These are phyloP conservation scores for Orobanche coerulescens DNA, from an alignment of 257 asterid genomes.

Conservation along the genomic window DNA sequence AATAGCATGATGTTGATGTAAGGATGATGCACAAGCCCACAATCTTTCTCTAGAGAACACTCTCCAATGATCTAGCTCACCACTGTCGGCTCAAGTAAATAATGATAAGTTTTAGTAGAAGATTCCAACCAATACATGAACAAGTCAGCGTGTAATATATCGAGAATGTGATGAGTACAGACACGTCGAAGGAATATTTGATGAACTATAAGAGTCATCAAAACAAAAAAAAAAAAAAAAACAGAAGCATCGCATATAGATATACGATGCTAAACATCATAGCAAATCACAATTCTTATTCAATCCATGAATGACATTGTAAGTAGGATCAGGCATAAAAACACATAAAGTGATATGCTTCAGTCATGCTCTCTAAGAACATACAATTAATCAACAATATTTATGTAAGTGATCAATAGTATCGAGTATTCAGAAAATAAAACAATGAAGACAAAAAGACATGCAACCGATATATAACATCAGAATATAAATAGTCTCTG, in stretches of 20 bases:
- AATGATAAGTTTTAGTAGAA: background rate
- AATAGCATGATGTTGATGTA: background rate
- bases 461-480: background rate
- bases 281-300: background rate
- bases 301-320: background rate
- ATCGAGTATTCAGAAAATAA: background rate
- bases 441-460: background rate
- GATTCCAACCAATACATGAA: background rate
- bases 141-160: no score
- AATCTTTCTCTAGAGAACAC: background rate
- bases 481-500: background rate
- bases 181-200: background rate
- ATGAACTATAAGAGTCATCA: background rate
- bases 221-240: no score
- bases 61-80: background rate
- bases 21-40: background rate
- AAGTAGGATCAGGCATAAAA: background rate
- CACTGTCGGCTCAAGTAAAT: background rate
- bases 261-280: background rate
- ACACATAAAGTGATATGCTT: background rate
- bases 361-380: background rate
- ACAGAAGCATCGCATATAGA: background rate
- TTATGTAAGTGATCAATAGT: background rate
- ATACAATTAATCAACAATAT: background rate
- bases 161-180: background rate